These are phyloP conservation scores for Butyriboletus loyo DNA, from an alignment of 768 basidiomycete species.

Conservation along the genomic window DNA sequence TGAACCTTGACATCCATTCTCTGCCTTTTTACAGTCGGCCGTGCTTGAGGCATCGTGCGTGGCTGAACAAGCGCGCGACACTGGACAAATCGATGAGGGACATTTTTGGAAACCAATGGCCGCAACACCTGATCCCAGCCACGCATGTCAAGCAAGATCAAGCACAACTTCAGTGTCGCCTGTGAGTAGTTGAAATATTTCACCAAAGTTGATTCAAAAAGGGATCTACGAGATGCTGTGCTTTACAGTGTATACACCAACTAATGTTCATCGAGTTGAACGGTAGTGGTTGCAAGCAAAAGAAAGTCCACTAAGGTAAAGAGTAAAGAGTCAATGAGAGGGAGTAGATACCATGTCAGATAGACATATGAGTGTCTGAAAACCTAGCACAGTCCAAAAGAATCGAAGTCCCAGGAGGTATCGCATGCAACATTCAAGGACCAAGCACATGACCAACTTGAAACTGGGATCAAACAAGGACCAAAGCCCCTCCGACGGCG, in stretches of 20 bases:
- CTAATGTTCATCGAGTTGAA: slow-evolving; percentile 17
- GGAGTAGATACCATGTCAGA: slow-evolving; percentile 16
- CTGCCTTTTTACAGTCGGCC: slow-evolving; percentile 37
- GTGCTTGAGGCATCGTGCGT: slow-evolving; percentile 23
- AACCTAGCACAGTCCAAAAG: slow-evolving; percentile 19
- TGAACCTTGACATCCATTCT: slow-evolving; percentile 43
- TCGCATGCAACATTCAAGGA: slow-evolving; percentile 3
- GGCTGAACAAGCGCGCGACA: background rate
- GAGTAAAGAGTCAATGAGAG: slow-evolving; percentile 27
- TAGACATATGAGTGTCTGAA: slow-evolving; percentile 20
- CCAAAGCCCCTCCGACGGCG: slow-evolving; percentile 48
- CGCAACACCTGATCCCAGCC: background rate
- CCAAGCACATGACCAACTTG: slow-evolving; percentile 1
- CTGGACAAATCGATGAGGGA: background rate
- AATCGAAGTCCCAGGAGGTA: slow-evolving; percentile 11
- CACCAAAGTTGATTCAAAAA: background rate
- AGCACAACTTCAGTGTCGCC: background rate
- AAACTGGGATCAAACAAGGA: slow-evolving; percentile 38
- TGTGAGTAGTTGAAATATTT: background rate
- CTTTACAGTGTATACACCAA: slow-evolving; percentile 22
- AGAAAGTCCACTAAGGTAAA: slow-evolving; percentile 23
- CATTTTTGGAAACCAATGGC: background rate
- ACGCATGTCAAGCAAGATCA: background rate
- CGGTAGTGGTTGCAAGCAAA: slow-evolving; percentile 13
- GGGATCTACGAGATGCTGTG: slow-evolving; percentile 19